Evolutionary conservation across 1,284 basidiomycete genomes (phyloP), one percentile per base, ranked within the genome.

Genomic region (Puccinia horiana): DNA sequence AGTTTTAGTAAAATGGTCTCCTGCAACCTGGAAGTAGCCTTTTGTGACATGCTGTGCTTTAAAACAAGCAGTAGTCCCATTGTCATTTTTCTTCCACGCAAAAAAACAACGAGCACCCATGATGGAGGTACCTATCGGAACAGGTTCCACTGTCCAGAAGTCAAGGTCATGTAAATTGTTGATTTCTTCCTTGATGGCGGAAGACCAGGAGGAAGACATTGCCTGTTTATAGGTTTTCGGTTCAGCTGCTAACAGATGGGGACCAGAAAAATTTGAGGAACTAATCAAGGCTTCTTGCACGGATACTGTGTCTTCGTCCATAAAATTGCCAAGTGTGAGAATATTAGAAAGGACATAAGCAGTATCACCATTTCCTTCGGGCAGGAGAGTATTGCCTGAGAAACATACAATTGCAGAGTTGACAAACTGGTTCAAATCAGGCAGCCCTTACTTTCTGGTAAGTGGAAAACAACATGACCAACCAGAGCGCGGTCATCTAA

Each of bases 1-100:
- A 11, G 77, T 80, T 16, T 32, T 37, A 6, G 32, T 26, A 29
- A 42, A 78, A 4, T 78, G 67, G 14, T 63, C 58, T 37, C 58
- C 72, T 16, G 8, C 4, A 6, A 63, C 14, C 16, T 63, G 58
- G 9, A 11, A 32, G 16, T 26, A 63, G 26, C 69, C 69, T 26
- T 40, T 35, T 9, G 69, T 35, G 8, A 72, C 69, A 29, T 42
- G 42, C 14, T 35, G 5, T 6, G 69, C 69, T 29, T 72, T 72
- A 26, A 42, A 72, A 44, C 69, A 35, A 6, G 8, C n/a, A 2
- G 9, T 3, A 2, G 3, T 23, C 8, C 37, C 40, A 14, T 23
- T 4, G 11, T 26, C n/a, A 12, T 54, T 29, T 75, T 75, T 29
- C 6, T 54, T 52, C 11, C 26, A 18, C n/a, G n/a, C n/a, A n/a